Conservation (phyloP, 352 stramenopile genomes). For the Nothophytophthora sp. region DNA sequence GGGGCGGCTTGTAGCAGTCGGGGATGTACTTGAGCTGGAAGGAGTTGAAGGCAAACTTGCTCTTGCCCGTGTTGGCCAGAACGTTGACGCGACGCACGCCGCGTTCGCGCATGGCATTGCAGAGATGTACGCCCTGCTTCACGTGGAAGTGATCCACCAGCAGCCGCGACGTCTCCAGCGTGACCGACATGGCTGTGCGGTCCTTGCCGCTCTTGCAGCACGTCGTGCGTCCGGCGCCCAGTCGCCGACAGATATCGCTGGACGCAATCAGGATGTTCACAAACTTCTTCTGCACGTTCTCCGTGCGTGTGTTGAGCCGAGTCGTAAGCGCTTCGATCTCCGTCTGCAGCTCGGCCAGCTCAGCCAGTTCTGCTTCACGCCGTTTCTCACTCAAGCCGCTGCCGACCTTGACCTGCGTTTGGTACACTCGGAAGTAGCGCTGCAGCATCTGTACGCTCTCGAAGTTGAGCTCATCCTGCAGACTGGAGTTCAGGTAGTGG, state of each 20-base stretch:
- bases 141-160: slow-evolving; percentile 88
- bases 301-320: slow-evolving; percentile 61
- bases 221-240: slow-evolving; percentile 92
- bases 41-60: slow-evolving; percentile 97
- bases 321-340: slow-evolving; percentile 60
- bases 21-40: slow-evolving; percentile 98
- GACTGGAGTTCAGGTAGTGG: slow-evolving; percentile 74
- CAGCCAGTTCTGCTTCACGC: slow-evolving; percentile 23
- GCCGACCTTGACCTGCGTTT: slow-evolving; percentile 51
- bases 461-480: slow-evolving; percentile 87
- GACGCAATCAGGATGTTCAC: slow-evolving; percentile 88
- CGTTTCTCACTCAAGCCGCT: slow-evolving; percentile 23
- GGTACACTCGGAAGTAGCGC: slow-evolving; percentile 80
- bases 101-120: slow-evolving; percentile 85
- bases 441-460: slow-evolving; percentile 71
- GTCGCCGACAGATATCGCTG: slow-evolving; percentile 85
- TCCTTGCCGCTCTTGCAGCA: slow-evolving; percentile 99
- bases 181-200: slow-evolving; percentile 97
- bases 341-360: slow-evolving; percentile 52
- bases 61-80: slow-evolving; percentile 85
- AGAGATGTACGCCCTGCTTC: slow-evolving; percentile 84
- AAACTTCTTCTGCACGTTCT: slow-evolving; percentile 84
- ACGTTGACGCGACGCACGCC: slow-evolving; percentile 86
- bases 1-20: slow-evolving; percentile 89
- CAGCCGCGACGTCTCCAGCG: slow-evolving; percentile 94